Evolutionary conservation across 129 eudicot species (phyloP), one percentile per base, ranked within the genome.

Genomic region (Sambucus nigra): DNA sequence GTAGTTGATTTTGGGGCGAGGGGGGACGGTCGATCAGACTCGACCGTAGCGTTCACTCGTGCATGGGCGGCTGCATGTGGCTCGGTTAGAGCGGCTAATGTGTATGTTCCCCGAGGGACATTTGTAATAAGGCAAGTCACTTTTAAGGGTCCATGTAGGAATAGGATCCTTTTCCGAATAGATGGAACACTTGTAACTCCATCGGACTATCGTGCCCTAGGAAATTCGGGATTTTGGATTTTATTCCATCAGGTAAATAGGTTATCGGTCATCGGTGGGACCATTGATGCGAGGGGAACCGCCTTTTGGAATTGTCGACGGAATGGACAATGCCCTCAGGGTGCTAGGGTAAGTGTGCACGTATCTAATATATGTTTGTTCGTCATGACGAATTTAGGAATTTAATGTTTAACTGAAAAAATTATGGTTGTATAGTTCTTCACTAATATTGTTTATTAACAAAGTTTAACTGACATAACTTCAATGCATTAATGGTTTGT

Each of bases 171-270:
- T 5, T 67, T 86, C 8, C 76, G 49, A 28, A 75, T 66, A 12
- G 75, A 75, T 11, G 95, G 95, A 6, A 78, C 81, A 3, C 61
- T 86, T 4, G 75, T 86, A 6, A 87, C 92, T 17, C 84, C 95
- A 0, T 10, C 27, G 7, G 73, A 81, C 66, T 76, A 78, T 63
- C 42, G 69, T 22, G 69, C 68, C 47, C 60, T 70, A 49, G 92
- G 84, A 3, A 76, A 75, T 51, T 67, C 87, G 0, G 84, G 80
- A 5, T 75, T 69, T 25, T 86, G 92, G 95, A 73, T 86, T 20
- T 38, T 81, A 61, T 86, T 86, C 46, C 17, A 58, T 16, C 49
- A 72, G 45, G 73, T 81, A 5, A 54, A 73, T 3, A 46, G 81
- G 66, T 60, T 86, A 35, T 52, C 77, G 2, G 58, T 86, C 51